Base-by-base conservation (phyloP, 495 filamentous ascomycete genomes). In the Daldinia vernicosa region DNA sequence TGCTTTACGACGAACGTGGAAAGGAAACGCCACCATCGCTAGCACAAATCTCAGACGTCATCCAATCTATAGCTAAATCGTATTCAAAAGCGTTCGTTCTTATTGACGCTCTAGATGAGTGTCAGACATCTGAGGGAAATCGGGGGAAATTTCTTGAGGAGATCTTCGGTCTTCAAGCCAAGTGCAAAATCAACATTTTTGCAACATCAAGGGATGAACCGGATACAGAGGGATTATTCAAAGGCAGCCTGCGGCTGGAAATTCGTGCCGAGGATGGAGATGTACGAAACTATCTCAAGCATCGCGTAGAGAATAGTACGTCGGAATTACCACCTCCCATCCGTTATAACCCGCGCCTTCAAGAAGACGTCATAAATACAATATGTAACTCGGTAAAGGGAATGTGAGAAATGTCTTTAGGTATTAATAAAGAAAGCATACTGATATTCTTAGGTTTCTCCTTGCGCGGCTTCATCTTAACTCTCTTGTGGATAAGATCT, bases 51-150 rank as follows among this genome's bases (percentile, higher is more conserved):
- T 68, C 66, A 0, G 59, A 30, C 0, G 37, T 71, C 11, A 60
- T 85, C 1, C 43, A 61, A 14, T 70, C 35, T 19, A 52, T 79
- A 15, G 22, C 74, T 32, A 26, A 6, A 26, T 2, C 37, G 0
- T 76, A 74, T 28, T 75, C 71, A 8, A 74, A 39, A 59, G 68
- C 73, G 6, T 84, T 83, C 59, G 75, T 86, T 45, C 22, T 86
- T n/a, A 32, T 84, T 15, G 82, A 85, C 62, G 85, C 82, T 6
- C 71, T 87, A 22, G 84, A 87, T 66, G 86, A 87, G 70, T 86
- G 76, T 17, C 63, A 60, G 33, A 65, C 35, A 15, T 52, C 26
- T 26, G 11, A 66, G 56, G 22, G 55, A 8, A 56, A 32, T 14
- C 53, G 66, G 19, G n/a, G 9, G 1, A 69, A 22, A n/a, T 66